Conservation (phyloP, 345 rosid genomes). For the Pistacia integerrima region DNA sequence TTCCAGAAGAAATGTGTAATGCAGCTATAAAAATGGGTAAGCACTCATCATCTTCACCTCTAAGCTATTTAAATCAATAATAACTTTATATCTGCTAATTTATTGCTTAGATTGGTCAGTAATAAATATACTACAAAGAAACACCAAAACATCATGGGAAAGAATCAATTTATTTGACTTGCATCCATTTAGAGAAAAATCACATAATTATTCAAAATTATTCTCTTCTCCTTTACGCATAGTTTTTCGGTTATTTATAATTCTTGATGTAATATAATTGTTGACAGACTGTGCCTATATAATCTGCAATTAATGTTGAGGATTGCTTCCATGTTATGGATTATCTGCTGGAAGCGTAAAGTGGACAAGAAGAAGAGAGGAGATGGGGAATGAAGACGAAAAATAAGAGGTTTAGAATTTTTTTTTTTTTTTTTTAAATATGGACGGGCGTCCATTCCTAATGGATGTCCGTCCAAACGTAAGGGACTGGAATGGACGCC, state of each 20-base stretch:
- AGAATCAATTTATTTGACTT: not conserved
- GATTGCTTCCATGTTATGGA: no score
- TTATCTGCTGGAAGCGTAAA: no score
- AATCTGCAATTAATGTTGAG: no score
- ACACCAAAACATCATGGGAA: not conserved
- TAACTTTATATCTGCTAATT: not conserved
- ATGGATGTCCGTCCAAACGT: no score
- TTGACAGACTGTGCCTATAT: no score
- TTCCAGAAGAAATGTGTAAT: conserved; percentile 19
- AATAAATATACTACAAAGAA: not conserved
- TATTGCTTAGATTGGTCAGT: not conserved
- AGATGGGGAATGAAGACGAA: no score
- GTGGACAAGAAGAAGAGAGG: no score
- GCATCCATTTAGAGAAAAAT: no score
- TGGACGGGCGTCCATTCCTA: no score
- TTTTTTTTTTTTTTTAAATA: no score
- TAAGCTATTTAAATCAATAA: not conserved
- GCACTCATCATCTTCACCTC: not conserved
- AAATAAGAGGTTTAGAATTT: no score
- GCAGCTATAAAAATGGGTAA: conserved; percentile 17
- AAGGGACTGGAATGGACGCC: no score
- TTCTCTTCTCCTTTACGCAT: not conserved
- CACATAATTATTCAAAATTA: not conserved
- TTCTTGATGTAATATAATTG: not conserved
- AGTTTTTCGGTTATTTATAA: not conserved